phyloP scores from a whole-genome alignment of 257 asterid genomes.

The Oldenlandia corymbosa region DNA sequence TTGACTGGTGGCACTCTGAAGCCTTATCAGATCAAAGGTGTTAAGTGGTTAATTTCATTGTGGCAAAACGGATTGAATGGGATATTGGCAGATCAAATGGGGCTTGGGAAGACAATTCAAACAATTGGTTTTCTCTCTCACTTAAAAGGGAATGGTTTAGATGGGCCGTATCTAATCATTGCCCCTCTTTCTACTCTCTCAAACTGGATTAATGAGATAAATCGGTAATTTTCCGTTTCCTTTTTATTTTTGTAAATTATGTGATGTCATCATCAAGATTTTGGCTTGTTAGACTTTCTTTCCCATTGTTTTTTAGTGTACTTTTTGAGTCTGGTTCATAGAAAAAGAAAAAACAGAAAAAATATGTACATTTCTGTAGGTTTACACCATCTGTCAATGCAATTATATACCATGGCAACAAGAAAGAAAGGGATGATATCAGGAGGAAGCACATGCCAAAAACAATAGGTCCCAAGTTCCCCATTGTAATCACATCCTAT shows the following conservation, averaged over 20 bases:
- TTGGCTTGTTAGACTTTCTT: neutral
- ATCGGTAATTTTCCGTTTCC: constrained; percentile 47
- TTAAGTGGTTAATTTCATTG: constrained; percentile 96
- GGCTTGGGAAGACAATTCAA: constrained; percentile 97
- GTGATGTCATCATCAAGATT: neutral
- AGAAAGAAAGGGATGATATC: constrained; percentile 65
- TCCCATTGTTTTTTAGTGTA: neutral
- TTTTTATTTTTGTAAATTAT: constrained; percentile 1
- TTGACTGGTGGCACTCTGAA: constrained; percentile 94
- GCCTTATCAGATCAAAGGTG: constrained; percentile 89
- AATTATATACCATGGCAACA: constrained; percentile 78
- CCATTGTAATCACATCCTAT: constrained; percentile 85
- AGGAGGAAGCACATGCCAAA: constrained; percentile 79
- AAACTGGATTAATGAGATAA: constrained; percentile 87
- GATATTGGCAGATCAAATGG: constrained; percentile 99
- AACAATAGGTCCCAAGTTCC: constrained; percentile 77
- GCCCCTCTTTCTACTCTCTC: constrained; percentile 98
- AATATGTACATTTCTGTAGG: constrained; percentile 39
- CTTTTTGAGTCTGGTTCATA: constrained; percentile 10
- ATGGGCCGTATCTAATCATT: constrained; percentile 86
- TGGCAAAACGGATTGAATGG: constrained; percentile 99
- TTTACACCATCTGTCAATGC: constrained; percentile 70
- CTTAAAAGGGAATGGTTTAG: constrained; percentile 88
- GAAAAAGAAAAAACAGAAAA: neutral
- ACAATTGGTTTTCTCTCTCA: constrained; percentile 93